Evolutionary conservation across 1,284 basidiomycete genomes (phyloP), one percentile per base, ranked within the genome.

Genomic region (Cryptococcus sp.): DNA sequence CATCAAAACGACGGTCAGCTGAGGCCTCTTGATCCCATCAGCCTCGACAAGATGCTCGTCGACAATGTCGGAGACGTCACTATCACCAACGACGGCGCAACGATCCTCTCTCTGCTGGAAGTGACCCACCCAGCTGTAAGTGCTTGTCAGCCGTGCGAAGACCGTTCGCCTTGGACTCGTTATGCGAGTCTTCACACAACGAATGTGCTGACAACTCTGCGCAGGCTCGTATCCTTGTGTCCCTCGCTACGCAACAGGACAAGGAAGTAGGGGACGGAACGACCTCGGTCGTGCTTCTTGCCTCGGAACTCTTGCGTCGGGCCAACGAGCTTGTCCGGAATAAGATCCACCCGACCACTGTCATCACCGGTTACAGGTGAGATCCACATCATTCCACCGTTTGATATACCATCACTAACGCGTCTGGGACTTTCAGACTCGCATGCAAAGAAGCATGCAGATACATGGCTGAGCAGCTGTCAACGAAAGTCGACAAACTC

Each of bases 61-160:
- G 95, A 99, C 79, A 96, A 98, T 80, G 95, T 99, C 70, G 96
- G 96, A 69, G 96, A 99, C 84, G 94, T 99, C 47, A 99, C 95
- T 42, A 99, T 99, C 78, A 97, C 95, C 57, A 99, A 99, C 80
- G 96, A 99, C 81, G 96, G 96, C 52, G 96, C 96, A 23, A 99
- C 96, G 35, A 99, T 99, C 69, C 86, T 99, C 46, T 88, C 91
- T 39, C 84, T 99, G 22, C 83, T 98, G 47, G 88, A 92, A 46
- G 93, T 97, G 48, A 88, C 94, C 68, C 93, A 97, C 75, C 93
- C 95, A 46, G 93, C 95, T 6, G 93, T 82, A 56, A 42, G 79
- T 78, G 38, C 61, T 20, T 8, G 30, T 35, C 30, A 35, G 30
- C 30, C 8, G 30, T 35, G 30, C 30, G 8, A 35, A 25, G 25